phyloP scores from a whole-genome alignment of 2,329 filamentous ascomycete species.

The Clonostachys rhizophaga region DNA sequence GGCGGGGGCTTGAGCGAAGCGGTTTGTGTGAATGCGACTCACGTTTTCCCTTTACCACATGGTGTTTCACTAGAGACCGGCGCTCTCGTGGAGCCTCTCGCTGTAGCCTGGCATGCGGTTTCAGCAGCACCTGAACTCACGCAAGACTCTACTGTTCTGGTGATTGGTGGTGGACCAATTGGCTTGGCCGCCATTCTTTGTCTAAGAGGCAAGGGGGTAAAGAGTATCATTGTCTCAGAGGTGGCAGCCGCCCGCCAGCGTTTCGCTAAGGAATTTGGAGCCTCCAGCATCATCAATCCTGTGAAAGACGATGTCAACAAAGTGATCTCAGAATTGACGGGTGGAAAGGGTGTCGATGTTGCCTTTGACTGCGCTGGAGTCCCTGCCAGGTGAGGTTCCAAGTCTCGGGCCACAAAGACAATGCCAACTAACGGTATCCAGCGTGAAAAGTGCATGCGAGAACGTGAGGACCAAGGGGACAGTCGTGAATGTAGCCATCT shows the following conservation, averaged over 20 bases:
- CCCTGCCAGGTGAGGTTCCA: slow-evolving; percentile 5
- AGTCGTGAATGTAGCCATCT: slow-evolving; percentile 16
- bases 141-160: slow-evolving; percentile 39
- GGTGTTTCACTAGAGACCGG: slow-evolving; percentile 45
- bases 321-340: slow-evolving; percentile 7
- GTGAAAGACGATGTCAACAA: slow-evolving; percentile 8
- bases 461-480: slow-evolving; percentile 12
- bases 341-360: slow-evolving; percentile 10
- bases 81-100: slow-evolving; percentile 58
- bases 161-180: slow-evolving; percentile 60
- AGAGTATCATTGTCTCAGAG: slow-evolving; percentile 54
- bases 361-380: slow-evolving; percentile 16
- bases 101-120: slow-evolving; percentile 61
- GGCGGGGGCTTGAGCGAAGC: slow-evolving; percentile 49
- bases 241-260: slow-evolving; percentile 42
- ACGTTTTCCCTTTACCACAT: slow-evolving; percentile 41
- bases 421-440: background rate
- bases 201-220: slow-evolving; percentile 45
- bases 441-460: slow-evolving; percentile 11
- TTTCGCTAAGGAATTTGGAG: slow-evolving; percentile 49
- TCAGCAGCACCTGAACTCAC: slow-evolving; percentile 14
- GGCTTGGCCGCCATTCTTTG: slow-evolving; percentile 55
- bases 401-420: fast-evolving
- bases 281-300: slow-evolving; percentile 16
- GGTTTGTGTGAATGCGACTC: slow-evolving; percentile 39